phyloP scores from a whole-genome alignment of 768 basidiomycete species.

The Pleurotus tuoliensis region DNA sequence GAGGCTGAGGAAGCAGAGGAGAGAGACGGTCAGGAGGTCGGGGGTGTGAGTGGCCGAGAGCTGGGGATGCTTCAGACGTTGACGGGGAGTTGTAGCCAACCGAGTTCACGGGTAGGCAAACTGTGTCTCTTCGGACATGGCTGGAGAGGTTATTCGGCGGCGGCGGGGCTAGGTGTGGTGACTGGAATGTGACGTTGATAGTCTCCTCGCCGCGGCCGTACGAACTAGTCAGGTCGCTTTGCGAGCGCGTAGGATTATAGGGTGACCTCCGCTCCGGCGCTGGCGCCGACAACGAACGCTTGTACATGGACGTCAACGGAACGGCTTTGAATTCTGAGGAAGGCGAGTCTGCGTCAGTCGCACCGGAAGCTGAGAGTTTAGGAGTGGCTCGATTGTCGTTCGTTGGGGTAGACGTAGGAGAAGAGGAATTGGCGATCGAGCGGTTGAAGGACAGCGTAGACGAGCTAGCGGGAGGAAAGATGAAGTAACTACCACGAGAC shows the following conservation, averaged over 20 bases:
- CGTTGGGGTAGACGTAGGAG: background rate
- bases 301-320: slow-evolving; percentile 63
- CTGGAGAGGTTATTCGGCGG: slow-evolving; percentile 12
- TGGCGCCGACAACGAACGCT: slow-evolving; percentile 58
- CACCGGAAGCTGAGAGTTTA: no score
- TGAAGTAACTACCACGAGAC: background rate
- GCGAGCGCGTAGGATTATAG: background rate
- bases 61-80: slow-evolving; percentile 13
- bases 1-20: slow-evolving; percentile 14
- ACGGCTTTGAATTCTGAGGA: slow-evolving; percentile 16
- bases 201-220: background rate
- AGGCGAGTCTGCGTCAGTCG: background rate
- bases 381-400: background rate
- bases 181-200: background rate
- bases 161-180: slow-evolving; percentile 14
- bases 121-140: slow-evolving; percentile 23
- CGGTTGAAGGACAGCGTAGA: background rate
- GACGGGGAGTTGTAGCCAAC: background rate
- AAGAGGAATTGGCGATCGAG: background rate
- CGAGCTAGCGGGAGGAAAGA: background rate
- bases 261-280: slow-evolving; percentile 16
- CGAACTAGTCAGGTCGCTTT: background rate
- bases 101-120: slow-evolving; percentile 24
- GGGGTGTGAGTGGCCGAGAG: slow-evolving; percentile 3
- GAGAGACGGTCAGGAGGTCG: background rate